phyloP scores from a whole-genome alignment of 2,329 filamentous ascomycete species.

The Leptographium radiaticola region DNA sequence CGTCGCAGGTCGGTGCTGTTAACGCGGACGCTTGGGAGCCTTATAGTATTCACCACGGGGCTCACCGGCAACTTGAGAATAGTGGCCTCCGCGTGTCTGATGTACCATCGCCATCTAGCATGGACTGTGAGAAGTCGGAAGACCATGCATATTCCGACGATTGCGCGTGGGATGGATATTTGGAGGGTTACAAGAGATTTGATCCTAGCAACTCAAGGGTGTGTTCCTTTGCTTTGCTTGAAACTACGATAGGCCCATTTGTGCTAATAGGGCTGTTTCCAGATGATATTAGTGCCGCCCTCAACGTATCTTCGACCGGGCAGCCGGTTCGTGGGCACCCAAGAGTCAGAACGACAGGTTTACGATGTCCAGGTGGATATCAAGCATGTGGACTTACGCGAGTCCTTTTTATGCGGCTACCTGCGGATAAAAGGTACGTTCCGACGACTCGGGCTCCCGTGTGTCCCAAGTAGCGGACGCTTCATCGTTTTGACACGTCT shows the following conservation, averaged over 20 bases:
- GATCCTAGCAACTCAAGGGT: constrained; percentile 44
- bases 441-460: background rate
- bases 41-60: background rate
- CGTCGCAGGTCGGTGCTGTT: background rate
- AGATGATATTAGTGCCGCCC: constrained; percentile 66
- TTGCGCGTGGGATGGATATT: constrained; percentile 17
- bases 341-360: constrained; percentile 82
- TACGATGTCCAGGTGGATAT: constrained; percentile 97
- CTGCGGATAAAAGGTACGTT: constrained; percentile 76
- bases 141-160: constrained; percentile 17
- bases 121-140: constrained; percentile 23
- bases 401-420: constrained; percentile 92
- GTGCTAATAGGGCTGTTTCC: constrained; percentile 1
- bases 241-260: background rate
- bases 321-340: constrained; percentile 79
- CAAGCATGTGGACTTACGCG: constrained; percentile 86
- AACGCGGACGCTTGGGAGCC: constrained; percentile 12
- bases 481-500: background rate
- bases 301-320: constrained; percentile 79
- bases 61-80: constrained; percentile 10
- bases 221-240: constrained; percentile 11
- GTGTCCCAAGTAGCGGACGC: background rate
- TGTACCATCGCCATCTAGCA: constrained; percentile 1
- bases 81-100: background rate
- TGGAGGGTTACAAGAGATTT: constrained; percentile 32